Conservation (phyloP, 192 early-diverging fungal genomes). For the Coemansia sp. region DNA sequence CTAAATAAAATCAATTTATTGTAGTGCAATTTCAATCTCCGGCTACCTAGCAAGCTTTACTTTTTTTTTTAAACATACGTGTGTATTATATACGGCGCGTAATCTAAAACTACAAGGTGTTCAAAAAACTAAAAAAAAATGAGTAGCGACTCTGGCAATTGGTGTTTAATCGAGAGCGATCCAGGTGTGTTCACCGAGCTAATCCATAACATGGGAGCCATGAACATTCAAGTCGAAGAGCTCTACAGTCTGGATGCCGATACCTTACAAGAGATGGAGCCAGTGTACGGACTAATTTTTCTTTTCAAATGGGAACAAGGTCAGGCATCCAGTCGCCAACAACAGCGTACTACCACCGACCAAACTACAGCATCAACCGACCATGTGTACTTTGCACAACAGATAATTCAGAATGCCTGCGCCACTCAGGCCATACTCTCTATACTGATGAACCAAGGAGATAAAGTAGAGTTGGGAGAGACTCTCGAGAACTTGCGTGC, state of each 20-base stretch:
- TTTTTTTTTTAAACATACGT: too few relatives aligned
- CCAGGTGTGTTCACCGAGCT: slow-evolving; percentile 86
- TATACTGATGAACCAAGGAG: slow-evolving; percentile 60
- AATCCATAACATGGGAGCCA: slow-evolving; percentile 68
- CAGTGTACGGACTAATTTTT: slow-evolving; percentile 78
- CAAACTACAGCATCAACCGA: too few relatives aligned
- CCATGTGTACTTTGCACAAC: slow-evolving; percentile 68
- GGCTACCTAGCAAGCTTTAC: too few relatives aligned
- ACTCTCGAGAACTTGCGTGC: slow-evolving; percentile 64
- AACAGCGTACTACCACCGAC: too few relatives aligned
- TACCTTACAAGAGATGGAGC: slow-evolving; percentile 60
- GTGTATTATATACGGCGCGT: not conserved
- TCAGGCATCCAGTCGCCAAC: slow-evolving; percentile 18
- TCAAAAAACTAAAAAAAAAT: slow-evolving; percentile 5
- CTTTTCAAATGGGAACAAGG: slow-evolving; percentile 61
- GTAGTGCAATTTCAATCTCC: too few relatives aligned
- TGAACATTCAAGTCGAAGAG: slow-evolving; percentile 75
- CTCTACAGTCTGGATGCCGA: slow-evolving; percentile 70
- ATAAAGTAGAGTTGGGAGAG: slow-evolving; percentile 65
- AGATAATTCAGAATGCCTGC: slow-evolving; percentile 81
- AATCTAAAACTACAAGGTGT: too few relatives aligned
- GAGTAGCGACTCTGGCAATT: slow-evolving; percentile 60
- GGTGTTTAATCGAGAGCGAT: slow-evolving; percentile 86
- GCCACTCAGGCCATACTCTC: slow-evolving; percentile 83
- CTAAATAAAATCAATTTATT: too few relatives aligned